A percentile compares a stretch with the other conserved stretches of the same genome.
Evolutionary conservation across 2,329 filamentous ascomycete genomes (phyloP).

Genomic region (Aspergillus versicolor): DNA sequence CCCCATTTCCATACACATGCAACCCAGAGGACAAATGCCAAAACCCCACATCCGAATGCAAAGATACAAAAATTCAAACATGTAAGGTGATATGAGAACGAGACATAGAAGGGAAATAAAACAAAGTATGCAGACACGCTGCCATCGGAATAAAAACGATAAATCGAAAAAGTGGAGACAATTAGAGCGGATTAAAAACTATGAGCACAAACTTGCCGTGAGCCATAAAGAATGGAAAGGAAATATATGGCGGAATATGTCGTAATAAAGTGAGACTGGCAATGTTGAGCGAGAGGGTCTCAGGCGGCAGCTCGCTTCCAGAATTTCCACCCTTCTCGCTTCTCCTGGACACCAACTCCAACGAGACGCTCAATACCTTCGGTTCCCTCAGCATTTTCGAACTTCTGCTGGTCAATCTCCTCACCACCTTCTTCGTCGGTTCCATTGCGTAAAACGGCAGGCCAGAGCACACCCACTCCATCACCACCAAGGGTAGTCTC

Average conservation of each 20-base stretch:
- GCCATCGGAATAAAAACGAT: background rate
- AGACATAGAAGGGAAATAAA: background rate
- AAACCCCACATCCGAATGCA: constrained; percentile 6
- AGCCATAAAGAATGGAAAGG: background rate
- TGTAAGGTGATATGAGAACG: background rate
- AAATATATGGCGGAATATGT: background rate
- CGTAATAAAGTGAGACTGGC: background rate
- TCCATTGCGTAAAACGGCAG: constrained; percentile 83
- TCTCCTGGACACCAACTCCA: constrained; percentile 69
- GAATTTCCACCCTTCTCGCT: constrained; percentile 81
- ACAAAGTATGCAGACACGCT: background rate
- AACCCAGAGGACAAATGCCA: background rate
- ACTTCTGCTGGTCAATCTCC: constrained; percentile 88
- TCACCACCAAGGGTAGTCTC: constrained; percentile 89
- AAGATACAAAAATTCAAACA: background rate
- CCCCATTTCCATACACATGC: background rate
- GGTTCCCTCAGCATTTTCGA: constrained; percentile 78
- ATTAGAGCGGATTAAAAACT: background rate
- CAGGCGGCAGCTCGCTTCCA: constrained; percentile 55
- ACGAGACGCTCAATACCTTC: constrained; percentile 86
- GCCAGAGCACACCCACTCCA: constrained; percentile 91
- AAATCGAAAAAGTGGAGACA: background rate
- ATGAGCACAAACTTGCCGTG: background rate
- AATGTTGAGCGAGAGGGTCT: background rate
- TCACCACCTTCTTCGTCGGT: constrained; percentile 79